Percentiles rank a stretch among this genome's conserved stretches.
These are phyloP conservation scores for Paraleonurus japonicus DNA, from an alignment of 257 asterid genomes.

Conservation along the genomic window DNA sequence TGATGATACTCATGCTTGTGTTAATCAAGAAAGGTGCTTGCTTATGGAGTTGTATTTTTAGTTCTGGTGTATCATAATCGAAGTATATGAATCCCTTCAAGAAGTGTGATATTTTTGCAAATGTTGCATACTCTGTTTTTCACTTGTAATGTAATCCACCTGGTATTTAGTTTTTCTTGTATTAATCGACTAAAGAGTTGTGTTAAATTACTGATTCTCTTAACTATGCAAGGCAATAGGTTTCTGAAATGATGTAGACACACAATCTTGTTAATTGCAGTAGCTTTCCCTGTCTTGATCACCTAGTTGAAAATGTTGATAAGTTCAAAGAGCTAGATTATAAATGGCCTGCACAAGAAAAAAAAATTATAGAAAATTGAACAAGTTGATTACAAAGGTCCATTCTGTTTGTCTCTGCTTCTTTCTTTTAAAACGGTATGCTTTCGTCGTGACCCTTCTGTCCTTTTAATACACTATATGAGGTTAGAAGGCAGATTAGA, in stretches of 20 bases:
- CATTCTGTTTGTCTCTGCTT: neutral
- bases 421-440: neutral
- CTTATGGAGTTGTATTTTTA: conserved; percentile 1
- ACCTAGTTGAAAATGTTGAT: neutral
- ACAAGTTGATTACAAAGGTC: neutral
- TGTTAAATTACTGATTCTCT: neutral
- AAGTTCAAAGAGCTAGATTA: neutral
- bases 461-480: neutral
- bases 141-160: neutral
- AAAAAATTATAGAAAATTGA: neutral
- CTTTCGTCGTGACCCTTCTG: neutral
- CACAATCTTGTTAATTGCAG: neutral
- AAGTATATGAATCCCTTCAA: neutral
- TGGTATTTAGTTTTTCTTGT: neutral
- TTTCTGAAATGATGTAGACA: neutral
- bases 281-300: neutral
- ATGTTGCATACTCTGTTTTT: neutral
- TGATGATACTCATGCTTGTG: conserved; percentile 7
- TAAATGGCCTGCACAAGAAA: conserved; percentile 20
- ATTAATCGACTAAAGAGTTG: neutral
- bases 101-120: conserved; percentile 11
- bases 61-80: neutral
- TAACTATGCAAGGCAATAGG: neutral
- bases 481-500: too few relatives aligned
- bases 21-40: conserved; percentile 21